Conservation (phyloP, 495 filamentous ascomycete genomes). For the Parachaetomium inaequale region DNA sequence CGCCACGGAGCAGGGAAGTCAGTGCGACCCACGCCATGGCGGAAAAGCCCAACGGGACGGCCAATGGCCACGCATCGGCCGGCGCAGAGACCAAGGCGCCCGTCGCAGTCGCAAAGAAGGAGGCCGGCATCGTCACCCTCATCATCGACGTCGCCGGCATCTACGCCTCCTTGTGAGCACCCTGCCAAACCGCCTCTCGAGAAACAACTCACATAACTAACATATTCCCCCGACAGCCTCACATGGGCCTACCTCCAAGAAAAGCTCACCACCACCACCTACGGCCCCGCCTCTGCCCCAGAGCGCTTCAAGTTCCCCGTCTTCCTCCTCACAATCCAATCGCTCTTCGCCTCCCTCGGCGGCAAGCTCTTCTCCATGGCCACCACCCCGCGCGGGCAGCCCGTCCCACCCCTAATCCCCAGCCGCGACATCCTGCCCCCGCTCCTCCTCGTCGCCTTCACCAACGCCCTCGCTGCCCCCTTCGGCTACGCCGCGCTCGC, state of each 20-base stretch:
- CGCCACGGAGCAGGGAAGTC: conserved; percentile 32
- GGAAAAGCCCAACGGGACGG: conserved; percentile 40
- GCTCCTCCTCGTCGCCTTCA: conserved; percentile 81
- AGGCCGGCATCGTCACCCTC: conserved; percentile 63
- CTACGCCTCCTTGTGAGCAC: conserved; percentile 85
- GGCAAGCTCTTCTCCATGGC: conserved; percentile 77
- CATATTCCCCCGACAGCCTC: conserved; percentile 52
- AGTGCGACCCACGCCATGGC: conserved; percentile 6
- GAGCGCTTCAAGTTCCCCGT: conserved; percentile 88
- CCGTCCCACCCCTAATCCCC: conserved; percentile 69
- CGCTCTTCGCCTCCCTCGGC: conserved; percentile 75
- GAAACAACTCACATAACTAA: not conserved
- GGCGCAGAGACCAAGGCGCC: conserved; percentile 22
- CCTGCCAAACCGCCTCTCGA: not conserved
- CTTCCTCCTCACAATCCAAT: conserved; percentile 95
- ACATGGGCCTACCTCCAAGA: conserved; percentile 97
- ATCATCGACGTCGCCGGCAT: conserved; percentile 87
- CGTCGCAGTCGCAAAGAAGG: conserved; percentile 33
- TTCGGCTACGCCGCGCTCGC: conserved; percentile 92
- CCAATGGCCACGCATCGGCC: not conserved
- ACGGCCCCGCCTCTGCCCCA: conserved; percentile 56
- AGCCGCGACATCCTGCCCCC: conserved; percentile 65
- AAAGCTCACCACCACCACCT: conserved; percentile 91
- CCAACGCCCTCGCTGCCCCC: conserved; percentile 80
- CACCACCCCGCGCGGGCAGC: conserved; percentile 52